Percentiles rank a stretch among this genome's conserved stretches.
phyloP scores from a whole-genome alignment of 257 asterid species.

The Echium plantagineum region DNA sequence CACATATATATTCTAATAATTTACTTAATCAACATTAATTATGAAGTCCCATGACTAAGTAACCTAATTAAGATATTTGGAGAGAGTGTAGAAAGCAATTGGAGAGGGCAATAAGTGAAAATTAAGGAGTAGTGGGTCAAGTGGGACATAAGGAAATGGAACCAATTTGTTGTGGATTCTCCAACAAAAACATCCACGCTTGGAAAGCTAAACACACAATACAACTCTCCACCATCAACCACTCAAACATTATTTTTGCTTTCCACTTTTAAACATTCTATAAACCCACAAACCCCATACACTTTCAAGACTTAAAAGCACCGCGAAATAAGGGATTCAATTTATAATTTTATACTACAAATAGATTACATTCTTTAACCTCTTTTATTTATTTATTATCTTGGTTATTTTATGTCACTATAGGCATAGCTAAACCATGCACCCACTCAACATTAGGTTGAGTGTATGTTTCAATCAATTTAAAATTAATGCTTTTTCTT shows the following conservation, averaged over 20 bases:
- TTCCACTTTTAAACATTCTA: constrained; percentile 2
- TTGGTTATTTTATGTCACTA: too few relatives aligned
- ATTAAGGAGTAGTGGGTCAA: constrained; percentile 15
- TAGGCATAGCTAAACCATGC: too few relatives aligned
- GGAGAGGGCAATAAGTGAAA: constrained; percentile 4
- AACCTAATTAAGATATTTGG: neutral
- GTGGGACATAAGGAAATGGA: constrained; percentile 30
- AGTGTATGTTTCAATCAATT: too few relatives aligned
- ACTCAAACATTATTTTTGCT: constrained; percentile 10
- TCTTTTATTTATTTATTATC: neutral
- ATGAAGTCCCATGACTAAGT: neutral
- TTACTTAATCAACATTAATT: too few relatives aligned
- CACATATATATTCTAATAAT: too few relatives aligned
- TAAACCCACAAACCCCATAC: constrained; percentile 9
- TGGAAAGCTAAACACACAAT: constrained; percentile 27
- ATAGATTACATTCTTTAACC: neutral
- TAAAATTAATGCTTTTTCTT: too few relatives aligned
- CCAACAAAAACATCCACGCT: constrained; percentile 46
- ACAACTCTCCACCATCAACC: constrained; percentile 18
- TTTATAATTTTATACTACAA: too few relatives aligned
- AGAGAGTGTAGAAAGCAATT: neutral
- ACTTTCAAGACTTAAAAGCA: constrained; percentile 10
- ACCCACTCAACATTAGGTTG: too few relatives aligned
- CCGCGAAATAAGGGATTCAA: constrained; percentile 18
- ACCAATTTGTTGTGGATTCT: constrained; percentile 43